A percentile compares a stretch with the other conserved stretches of the same genome.
These are phyloP conservation scores for Mycothermus thermophilus DNA, from an alignment of 495 filamentous ascomycete species.

Conservation along the genomic window DNA sequence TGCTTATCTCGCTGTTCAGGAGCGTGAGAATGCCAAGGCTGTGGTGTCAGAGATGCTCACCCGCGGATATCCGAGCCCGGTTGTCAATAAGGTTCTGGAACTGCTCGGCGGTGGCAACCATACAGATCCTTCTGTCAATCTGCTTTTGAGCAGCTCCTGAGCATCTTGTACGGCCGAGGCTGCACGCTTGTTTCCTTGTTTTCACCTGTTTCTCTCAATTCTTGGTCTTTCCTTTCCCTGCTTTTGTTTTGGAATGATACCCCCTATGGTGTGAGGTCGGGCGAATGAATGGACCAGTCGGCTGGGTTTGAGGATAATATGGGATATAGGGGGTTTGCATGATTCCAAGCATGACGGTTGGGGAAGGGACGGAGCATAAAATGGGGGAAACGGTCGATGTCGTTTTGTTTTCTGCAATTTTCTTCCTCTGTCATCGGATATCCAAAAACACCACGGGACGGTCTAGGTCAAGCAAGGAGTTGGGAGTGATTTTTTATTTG, in stretches of 20 bases:
- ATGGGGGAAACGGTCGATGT: no score
- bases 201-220: slow-evolving; percentile 3
- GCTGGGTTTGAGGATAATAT: no score
- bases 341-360: no score
- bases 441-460: no score
- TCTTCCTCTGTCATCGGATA: no score
- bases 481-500: no score
- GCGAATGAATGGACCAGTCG: no score
- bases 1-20: slow-evolving; percentile 73
- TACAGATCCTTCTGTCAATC: slow-evolving; percentile 5
- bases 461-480: no score
- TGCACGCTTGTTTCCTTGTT: not conserved
- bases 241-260: slow-evolving; percentile 21
- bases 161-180: not conserved
- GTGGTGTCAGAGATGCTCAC: slow-evolving; percentile 85
- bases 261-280: slow-evolving; percentile 19
- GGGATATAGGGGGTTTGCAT: no score
- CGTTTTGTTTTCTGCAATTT: no score
- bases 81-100: slow-evolving; percentile 82
- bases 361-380: no score
- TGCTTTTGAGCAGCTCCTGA: not conserved
- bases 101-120: slow-evolving; percentile 55
- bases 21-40: slow-evolving; percentile 53
- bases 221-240: slow-evolving; percentile 18
- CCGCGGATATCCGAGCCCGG: slow-evolving; percentile 80